A percentile compares a stretch with the other conserved stretches of the same genome.
Conservation (phyloP, 768 basidiomycete genomes). For the Chiua virens region DNA sequence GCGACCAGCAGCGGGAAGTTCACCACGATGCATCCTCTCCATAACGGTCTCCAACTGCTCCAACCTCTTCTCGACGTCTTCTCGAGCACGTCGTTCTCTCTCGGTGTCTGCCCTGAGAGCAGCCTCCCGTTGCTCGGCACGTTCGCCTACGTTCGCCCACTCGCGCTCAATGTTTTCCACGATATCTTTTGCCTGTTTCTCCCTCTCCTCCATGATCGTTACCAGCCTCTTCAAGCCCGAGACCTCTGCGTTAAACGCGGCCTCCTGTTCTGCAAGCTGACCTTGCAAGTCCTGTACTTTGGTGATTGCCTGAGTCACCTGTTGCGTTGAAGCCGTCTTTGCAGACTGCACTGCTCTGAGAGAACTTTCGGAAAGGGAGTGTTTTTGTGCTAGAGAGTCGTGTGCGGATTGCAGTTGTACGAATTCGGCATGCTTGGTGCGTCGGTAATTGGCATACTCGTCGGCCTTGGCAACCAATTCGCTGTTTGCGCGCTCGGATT, state of each 20-base stretch:
- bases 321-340: conserved; percentile 67
- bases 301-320: conserved; percentile 74
- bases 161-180: conserved; percentile 83
- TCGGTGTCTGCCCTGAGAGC: conserved; percentile 69
- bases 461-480: conserved; percentile 76
- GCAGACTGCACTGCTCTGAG: conserved; percentile 74
- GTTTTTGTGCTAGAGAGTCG: conserved; percentile 68
- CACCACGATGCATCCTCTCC: conserved; percentile 69
- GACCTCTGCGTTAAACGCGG: conserved; percentile 76
- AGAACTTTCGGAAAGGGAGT: conserved; percentile 63
- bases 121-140: conserved; percentile 66
- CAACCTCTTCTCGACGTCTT: conserved; percentile 67
- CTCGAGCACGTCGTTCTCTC: conserved; percentile 64
- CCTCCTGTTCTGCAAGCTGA: conserved; percentile 82
- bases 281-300: conserved; percentile 74
- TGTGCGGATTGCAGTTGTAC: conserved; percentile 73
- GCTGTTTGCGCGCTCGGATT: conserved; percentile 66
- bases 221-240: conserved; percentile 73
- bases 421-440: conserved; percentile 77
- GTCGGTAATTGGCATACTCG: conserved; percentile 81
- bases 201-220: conserved; percentile 83
- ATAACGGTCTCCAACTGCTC: conserved; percentile 74
- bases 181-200: conserved; percentile 79
- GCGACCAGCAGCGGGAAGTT: conserved; percentile 58
- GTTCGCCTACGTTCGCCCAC: conserved; percentile 72